These are phyloP conservation scores for Solioccasus polychromus DNA, from an alignment of 768 basidiomycete genomes.

Conservation along the genomic window DNA sequence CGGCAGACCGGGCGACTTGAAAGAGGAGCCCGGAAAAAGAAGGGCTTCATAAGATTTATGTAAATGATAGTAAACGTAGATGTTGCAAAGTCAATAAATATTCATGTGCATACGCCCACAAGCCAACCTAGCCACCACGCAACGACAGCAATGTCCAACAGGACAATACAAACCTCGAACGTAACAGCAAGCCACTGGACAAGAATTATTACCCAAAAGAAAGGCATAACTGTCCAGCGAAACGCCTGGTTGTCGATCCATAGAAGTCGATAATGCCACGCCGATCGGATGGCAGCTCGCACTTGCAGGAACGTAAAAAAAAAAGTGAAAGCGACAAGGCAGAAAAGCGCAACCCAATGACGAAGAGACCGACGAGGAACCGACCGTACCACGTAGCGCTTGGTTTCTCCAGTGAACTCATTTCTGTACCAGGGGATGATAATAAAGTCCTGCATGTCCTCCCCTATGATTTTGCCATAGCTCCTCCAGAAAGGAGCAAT, in stretches of 20 bases:
- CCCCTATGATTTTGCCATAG: conserved; percentile 78
- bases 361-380: conserved; percentile 62
- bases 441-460: conserved; percentile 76
- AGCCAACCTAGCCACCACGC: conserved; percentile 79
- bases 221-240: conserved; percentile 60
- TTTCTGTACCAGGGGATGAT: conserved; percentile 82
- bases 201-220: conserved; percentile 61
- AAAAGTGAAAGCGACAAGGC: conserved; percentile 50
- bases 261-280: conserved; percentile 50
- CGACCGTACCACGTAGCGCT: conserved; percentile 56
- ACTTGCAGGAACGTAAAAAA: conserved; percentile 51
- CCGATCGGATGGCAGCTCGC: conserved; percentile 55
- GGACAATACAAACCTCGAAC: conserved; percentile 55
- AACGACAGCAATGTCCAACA: conserved; percentile 56
- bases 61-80: conserved; percentile 14
- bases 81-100: not conserved
- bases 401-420: conserved; percentile 77
- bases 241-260: conserved; percentile 60
- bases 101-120: conserved; percentile 46
- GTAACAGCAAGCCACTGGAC: conserved; percentile 67
- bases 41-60: conserved; percentile 5
- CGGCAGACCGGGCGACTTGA: conserved; percentile 1
- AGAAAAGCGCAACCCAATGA: conserved; percentile 63
- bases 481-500: conserved; percentile 80
- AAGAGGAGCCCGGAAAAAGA: not conserved